These are phyloP conservation scores for Quercus engelmannii DNA, from an alignment of 306 rosid genomes.

Conservation along the genomic window DNA sequence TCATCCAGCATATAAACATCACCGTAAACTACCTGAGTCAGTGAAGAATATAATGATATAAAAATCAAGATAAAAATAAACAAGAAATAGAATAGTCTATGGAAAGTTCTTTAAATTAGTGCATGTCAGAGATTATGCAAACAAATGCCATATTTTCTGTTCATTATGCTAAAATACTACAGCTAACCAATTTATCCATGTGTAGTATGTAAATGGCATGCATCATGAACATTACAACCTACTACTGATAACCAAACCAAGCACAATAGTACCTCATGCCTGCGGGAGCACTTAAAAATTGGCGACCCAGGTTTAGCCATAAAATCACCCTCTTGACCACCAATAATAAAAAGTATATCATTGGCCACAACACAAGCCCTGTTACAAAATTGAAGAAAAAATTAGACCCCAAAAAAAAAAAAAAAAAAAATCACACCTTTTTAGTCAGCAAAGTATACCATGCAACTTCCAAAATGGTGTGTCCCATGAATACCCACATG, in stretches of 20 bases:
- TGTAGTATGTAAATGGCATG: background rate
- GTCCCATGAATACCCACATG: background rate
- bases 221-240: conserved; percentile 4
- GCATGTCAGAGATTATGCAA: background rate
- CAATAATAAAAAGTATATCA: conserved; percentile 69
- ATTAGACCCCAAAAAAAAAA: background rate
- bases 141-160: background rate
- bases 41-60: background rate
- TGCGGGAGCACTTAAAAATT: conserved; percentile 92
- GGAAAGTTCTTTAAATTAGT: background rate
- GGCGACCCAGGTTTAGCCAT: conserved; percentile 96
- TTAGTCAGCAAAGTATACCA: background rate
- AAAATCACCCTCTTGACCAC: conserved; percentile 98
- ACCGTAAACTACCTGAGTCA: conserved; percentile 70
- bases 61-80: background rate
- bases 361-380: conserved; percentile 71
- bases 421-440: background rate
- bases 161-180: background rate
- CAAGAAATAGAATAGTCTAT: background rate
- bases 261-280: conserved; percentile 58
- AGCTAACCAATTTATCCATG: background rate
- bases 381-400: conserved; percentile 15
- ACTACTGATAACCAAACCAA: background rate
- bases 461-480: background rate
- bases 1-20: conserved; percentile 83